These are phyloP conservation scores for Domatiomyces catenatus DNA, from an alignment of 2,329 filamentous ascomycete species.

Conservation along the genomic window DNA sequence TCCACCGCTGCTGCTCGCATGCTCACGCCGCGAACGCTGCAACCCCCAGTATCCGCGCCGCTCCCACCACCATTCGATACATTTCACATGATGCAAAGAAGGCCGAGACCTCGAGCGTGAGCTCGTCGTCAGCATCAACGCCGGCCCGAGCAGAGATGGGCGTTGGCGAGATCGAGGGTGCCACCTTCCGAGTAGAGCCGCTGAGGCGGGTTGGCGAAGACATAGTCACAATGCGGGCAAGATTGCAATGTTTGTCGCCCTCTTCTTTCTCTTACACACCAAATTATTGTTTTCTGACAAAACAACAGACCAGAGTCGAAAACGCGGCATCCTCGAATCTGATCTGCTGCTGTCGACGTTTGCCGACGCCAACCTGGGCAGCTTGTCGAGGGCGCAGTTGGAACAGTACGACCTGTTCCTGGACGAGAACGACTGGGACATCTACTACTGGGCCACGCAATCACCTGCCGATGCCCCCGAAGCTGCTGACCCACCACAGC, in stretches of 20 bases:
- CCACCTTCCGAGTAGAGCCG: slow-evolving; percentile 79
- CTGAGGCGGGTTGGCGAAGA: slow-evolving; percentile 72
- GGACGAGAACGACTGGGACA: slow-evolving; percentile 99
- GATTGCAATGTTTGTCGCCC: slow-evolving; percentile 48
- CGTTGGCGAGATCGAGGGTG: slow-evolving; percentile 77
- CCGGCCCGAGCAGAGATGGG: slow-evolving; percentile 43
- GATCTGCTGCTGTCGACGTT: slow-evolving; percentile 95
- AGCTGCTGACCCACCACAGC: slow-evolving; percentile 18
- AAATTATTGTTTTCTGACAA: too few relatives aligned
- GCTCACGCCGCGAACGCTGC: background rate
- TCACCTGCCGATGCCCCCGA: slow-evolving; percentile 44
- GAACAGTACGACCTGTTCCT: slow-evolving; percentile 80
- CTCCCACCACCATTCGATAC: background rate
- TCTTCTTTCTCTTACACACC: background rate
- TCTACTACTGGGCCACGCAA: slow-evolving; percentile 99
- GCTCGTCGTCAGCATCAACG: slow-evolving; percentile 31
- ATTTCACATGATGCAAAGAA: background rate
- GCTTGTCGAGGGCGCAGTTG: slow-evolving; percentile 60
- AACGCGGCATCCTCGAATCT: slow-evolving; percentile 87
- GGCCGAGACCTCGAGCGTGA: slow-evolving; percentile 2
- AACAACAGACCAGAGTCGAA: slow-evolving; percentile 74
- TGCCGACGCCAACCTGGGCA: slow-evolving; percentile 59
- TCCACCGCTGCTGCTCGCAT: background rate
- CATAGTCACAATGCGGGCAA: slow-evolving; percentile 68
- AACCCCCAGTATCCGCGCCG: background rate